Evolutionary conservation across 306 rosid genomes (phyloP), one percentile per base, ranked within the genome.

Genomic region (Rosa lucieae): DNA sequence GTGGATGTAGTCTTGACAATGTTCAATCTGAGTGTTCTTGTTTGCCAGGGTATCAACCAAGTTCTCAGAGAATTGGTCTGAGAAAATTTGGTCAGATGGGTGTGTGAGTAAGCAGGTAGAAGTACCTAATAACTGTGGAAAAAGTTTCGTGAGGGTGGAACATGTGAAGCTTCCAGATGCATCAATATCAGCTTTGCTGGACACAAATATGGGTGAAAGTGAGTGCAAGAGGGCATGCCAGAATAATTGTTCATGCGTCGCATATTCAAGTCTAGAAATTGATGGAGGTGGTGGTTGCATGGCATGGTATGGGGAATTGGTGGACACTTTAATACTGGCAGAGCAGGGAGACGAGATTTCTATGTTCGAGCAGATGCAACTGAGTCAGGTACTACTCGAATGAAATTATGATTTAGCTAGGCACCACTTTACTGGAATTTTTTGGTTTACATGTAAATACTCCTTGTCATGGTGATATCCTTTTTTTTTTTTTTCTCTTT

Each of bases 21-120:
- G 9, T 63, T 5, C 81, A 68, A 2, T 82, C 72, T 20, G 72
- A 17, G 65, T 91, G 97, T 65, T 20, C 76, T 10, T 91, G 97
- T 42, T 13, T 89, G 1, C 92, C 87, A 0, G 94, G 97, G 7
- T 88, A 81, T 73, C 83, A 88, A 66, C 94, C 93, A 6, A 76
- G 58, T 49, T 67, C 58, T 2, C 78, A 1, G 66, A 1, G 1
- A 69, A 79, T 13, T 86, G 90, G 93, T 44, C 77, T 56, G 8
- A 83, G 2, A 80, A 79, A 53, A 85, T 84, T 29, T 79, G 82
- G 21, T 75, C 87, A 10, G 84, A 71, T 14, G 97, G 94, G 17
- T 92, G 97, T 29, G 71, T 82, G 40, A 88, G 88, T 63, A 88
- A 73, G 43, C 66, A 20, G 17, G 74, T 29, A 3, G 12, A 69